Base-by-base conservation (phyloP, 768 basidiomycete genomes). In the Termitomyces sp. region DNA sequence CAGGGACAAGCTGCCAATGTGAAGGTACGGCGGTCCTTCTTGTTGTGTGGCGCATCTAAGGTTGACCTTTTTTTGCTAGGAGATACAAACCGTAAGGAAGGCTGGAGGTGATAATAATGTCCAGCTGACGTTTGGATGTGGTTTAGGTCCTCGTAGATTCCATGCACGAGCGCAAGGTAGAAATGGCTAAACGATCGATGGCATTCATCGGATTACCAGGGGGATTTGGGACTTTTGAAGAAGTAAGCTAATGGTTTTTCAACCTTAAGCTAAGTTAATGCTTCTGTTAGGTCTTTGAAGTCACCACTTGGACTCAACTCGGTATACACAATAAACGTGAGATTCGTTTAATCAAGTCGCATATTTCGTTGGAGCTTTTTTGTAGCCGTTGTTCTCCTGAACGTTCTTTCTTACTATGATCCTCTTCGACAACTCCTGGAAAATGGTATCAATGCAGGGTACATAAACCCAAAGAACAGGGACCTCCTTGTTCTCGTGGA, bases 201-300 rank as follows among this genome's bases (percentile, higher is more conserved):
- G 94, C 86, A 0, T 99, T 99, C 64, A 74, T 98, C 47, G 92
- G 86, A 12, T 75, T 99, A 20, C 95, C 96, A 1, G 96, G 96
- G 20, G 96, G 96, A 0, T 97, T 85, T 67, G 96, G 96, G 10
- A 98, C 95, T 0, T 92, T 93, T 61, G 97, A 99, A 72, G 96
- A 98, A 81, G 90, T 87, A 31, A 59, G 69, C 55, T 22, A n/a
- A 8, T 47, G 13, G 12, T n/a, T 20, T 34, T 46, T 12, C 0
- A 26, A 47, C 8, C 39, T 43, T 14, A 46, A 29, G 20, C 4
- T 13, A 9, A 12, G 46, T 31, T 44, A 6, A 22, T 42, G 13
- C 12, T 49, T 20, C 18, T 53, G 5, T 42, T 61, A 92, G 89
- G 73, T 92, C n/a, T 71, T 97, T 29, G 96, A 98, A 71, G 94